Base-by-base conservation (phyloP, 345 rosid species). In the Garcia nutans region DNA sequence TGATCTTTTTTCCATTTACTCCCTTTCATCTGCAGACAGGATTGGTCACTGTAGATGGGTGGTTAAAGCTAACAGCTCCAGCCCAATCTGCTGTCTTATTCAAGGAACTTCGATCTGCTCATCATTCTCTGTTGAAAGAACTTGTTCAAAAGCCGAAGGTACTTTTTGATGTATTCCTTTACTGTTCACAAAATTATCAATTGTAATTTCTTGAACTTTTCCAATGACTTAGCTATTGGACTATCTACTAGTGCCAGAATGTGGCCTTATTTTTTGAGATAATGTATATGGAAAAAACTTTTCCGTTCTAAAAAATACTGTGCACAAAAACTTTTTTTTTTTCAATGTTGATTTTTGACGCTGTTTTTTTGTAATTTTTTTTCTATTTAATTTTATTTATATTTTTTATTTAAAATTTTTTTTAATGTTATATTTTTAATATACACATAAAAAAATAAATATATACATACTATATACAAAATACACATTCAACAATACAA, bases 41-140 rank as follows among this genome's bases (percentile, higher is more conserved):
- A 77, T 71, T 83, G 76, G 88, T 94, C 22, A 84, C 82, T 1
- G 74, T 92, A 45, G 98, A 94, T 84, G 96, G 96, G 78, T 92
- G 97, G 98, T 73, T 91, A 71, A 92, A 89, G 84, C 77, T 94
- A 84, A 82, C 88, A 70, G 97, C 98, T 49, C 89, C 97, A 56
- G 98, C 97, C 15, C 98, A 92, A 78, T 91, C 89, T n/a, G 98
- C 97, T 37, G 96, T 92, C 76, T 80, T 94, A 84, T 92, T 92
- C 73, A 94, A 91, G 89, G 90, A 89, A 86, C 89, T 94, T 23
- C 87, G 96, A 42, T 81, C 79, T 69, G 89, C 93, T 52, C 94
- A 91, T 42, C 93, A 91, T 72, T 89, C 90, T 22, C 77, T 92
- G 56, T 77, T 92, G 78, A 84, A 83, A 79, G 88, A 87, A 73